These are phyloP conservation scores for Tolypocladium album DNA, from an alignment of 2,329 filamentous ascomycete genomes.

Conservation along the genomic window DNA sequence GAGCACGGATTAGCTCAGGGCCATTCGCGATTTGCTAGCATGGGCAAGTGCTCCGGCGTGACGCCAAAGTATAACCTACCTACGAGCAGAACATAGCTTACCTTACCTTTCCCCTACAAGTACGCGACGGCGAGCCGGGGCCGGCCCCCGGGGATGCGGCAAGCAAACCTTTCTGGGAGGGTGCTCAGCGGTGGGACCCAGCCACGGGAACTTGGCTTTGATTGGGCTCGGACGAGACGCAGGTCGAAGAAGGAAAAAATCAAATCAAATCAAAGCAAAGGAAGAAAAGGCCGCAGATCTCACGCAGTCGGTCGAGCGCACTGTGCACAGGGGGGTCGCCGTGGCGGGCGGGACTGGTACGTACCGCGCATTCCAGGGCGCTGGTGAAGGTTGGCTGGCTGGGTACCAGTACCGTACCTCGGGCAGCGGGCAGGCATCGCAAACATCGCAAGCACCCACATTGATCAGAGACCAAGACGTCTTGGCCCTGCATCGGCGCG, in stretches of 20 bases:
- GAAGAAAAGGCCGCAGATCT: not conserved
- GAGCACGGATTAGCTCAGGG: not conserved
- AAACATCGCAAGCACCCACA: not conserved
- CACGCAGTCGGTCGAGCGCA: not conserved
- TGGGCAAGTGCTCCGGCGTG: not conserved
- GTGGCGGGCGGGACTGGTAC: not conserved
- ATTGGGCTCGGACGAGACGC: not conserved
- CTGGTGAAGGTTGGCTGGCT: not conserved
- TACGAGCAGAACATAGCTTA: too few relatives aligned
- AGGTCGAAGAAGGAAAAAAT: not conserved
- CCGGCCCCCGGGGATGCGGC: too few relatives aligned
- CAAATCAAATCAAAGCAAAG: not conserved
- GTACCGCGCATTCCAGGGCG: not conserved
- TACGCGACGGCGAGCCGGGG: too few relatives aligned
- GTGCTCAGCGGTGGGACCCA: not conserved
- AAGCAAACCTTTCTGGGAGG: not conserved
- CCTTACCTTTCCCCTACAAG: too few relatives aligned
- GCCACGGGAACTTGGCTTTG: not conserved
- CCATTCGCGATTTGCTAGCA: not conserved
- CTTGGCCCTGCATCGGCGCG: slow-evolving; percentile 1
- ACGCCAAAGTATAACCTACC: not conserved
- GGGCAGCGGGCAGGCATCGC: not conserved
- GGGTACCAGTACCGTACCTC: not conserved
- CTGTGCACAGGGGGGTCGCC: not conserved
- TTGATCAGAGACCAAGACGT: not conserved